These are phyloP conservation scores for Yamadazyma kanchanaburiensis DNA, from an alignment of 1,139 yeast species.

Conservation along the genomic window DNA sequence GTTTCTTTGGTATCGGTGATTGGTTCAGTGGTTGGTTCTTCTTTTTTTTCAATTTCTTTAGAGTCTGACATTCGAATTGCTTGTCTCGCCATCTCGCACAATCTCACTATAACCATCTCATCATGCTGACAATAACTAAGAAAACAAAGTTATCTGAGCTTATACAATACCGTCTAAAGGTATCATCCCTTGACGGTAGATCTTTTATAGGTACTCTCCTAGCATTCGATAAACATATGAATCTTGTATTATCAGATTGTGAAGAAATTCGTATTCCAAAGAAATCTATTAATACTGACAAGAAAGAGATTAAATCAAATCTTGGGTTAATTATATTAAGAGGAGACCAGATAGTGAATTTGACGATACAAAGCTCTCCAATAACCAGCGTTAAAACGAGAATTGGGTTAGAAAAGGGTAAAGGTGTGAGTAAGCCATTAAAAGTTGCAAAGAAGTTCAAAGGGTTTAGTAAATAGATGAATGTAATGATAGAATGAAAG, in stretches of 20 bases:
- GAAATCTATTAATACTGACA: slow-evolving; percentile 45
- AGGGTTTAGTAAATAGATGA: slow-evolving; percentile 6
- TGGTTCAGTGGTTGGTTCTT: slow-evolving; percentile 4
- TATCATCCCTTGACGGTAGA: slow-evolving; percentile 71
- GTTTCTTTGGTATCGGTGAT: slow-evolving; percentile 7
- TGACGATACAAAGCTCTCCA: slow-evolving; percentile 81
- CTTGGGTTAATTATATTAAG: slow-evolving; percentile 81
- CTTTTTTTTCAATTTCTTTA: no score
- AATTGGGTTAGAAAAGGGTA: slow-evolving; percentile 40
- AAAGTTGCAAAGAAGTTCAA: slow-evolving; percentile 18
- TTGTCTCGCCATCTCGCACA: neutral
- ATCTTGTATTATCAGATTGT: slow-evolving; percentile 78
- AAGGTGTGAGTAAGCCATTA: slow-evolving; percentile 42
- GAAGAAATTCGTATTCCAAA: slow-evolving; percentile 79
- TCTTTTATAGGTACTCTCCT: slow-evolving; percentile 75
- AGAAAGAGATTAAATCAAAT: slow-evolving; percentile 61
- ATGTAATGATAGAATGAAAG: neutral
- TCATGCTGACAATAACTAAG: slow-evolving; percentile 27
- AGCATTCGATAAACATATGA: slow-evolving; percentile 89
- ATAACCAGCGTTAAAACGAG: slow-evolving; percentile 45
- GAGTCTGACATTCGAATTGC: no score
- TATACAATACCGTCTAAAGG: slow-evolving; percentile 68
- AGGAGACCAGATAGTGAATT: slow-evolving; percentile 86
- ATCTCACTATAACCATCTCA: neutral
- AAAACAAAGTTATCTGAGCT: slow-evolving; percentile 65